These are phyloP conservation scores for Diaporthe sp. DNA, from an alignment of 2,329 filamentous ascomycete genomes.

Conservation along the genomic window DNA sequence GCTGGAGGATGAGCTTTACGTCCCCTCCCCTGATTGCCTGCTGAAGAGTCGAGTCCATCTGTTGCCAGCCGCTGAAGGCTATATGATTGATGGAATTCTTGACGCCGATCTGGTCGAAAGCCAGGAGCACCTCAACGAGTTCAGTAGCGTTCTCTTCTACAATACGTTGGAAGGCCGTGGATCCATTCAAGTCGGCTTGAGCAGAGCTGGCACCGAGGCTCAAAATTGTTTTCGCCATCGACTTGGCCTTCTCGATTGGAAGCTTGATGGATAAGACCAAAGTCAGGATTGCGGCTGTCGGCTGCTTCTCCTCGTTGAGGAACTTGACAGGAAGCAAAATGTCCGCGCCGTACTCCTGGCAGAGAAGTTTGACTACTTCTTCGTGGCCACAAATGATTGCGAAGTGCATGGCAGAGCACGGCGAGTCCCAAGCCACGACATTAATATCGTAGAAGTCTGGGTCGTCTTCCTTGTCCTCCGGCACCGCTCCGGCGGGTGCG, in stretches of 20 bases:
- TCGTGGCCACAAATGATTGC: conserved; percentile 82
- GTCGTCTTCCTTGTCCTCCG: conserved; percentile 73
- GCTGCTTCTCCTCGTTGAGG: conserved; percentile 61
- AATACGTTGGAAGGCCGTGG: conserved; percentile 77
- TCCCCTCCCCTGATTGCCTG: conserved; percentile 71
- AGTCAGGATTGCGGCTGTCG: conserved; percentile 75
- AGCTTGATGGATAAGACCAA: conserved; percentile 77
- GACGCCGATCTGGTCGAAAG: conserved; percentile 72
- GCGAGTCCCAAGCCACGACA: conserved; percentile 83
- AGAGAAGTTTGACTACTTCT: conserved; percentile 77
- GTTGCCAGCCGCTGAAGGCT: conserved; percentile 53
- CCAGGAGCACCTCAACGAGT: conserved; percentile 63
- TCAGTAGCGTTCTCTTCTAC: conserved; percentile 64
- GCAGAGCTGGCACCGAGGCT: conserved; percentile 79
- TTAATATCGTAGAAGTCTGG: conserved; percentile 87
- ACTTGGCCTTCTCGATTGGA: conserved; percentile 72
- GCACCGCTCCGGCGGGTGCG: conserved; percentile 56
- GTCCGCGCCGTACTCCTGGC: conserved; percentile 81
- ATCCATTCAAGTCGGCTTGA: conserved; percentile 76
- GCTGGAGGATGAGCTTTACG: conserved; percentile 65
- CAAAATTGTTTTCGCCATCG: conserved; percentile 76
- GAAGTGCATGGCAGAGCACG: conserved; percentile 81
- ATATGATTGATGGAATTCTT: conserved; percentile 78
- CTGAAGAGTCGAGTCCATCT: conserved; percentile 56
- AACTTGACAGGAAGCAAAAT: conserved; percentile 82